phyloP scores from a whole-genome alignment of 176 grass and related monocot genomes.

The Typha latifolia region DNA sequence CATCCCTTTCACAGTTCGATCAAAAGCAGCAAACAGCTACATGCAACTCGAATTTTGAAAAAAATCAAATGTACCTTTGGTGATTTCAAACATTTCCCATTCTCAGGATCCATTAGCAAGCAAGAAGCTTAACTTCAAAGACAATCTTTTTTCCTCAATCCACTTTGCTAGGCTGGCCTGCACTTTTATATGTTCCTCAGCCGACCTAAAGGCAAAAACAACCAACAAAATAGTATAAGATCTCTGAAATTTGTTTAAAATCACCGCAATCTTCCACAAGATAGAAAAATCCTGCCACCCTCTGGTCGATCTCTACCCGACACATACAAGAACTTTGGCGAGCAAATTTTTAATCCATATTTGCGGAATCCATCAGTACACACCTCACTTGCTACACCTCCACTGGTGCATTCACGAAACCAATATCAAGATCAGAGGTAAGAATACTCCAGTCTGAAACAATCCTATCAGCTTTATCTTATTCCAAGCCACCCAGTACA shows the following conservation, averaged over 20 bases:
- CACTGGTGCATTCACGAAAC: too few relatives aligned
- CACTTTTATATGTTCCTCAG: background rate
- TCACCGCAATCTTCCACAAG: background rate
- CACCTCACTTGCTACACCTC: too few relatives aligned
- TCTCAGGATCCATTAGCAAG: slow-evolving; percentile 66
- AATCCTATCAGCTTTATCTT: too few relatives aligned
- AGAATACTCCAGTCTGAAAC: too few relatives aligned
- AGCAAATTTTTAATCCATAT: too few relatives aligned
- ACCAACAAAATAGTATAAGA: background rate
- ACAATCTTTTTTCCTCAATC: background rate
- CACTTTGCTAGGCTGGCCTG: background rate
- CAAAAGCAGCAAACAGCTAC: too few relatives aligned
- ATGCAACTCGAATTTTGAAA: background rate
- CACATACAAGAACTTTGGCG: too few relatives aligned
- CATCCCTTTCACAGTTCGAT: too few relatives aligned
- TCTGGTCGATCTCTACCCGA: too few relatives aligned
- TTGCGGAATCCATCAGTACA: too few relatives aligned
- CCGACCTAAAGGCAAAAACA: background rate
- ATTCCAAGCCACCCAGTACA: too few relatives aligned
- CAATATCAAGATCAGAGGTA: too few relatives aligned
- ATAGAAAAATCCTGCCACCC: background rate
- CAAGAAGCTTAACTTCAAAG: slow-evolving; percentile 8
- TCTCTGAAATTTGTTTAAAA: background rate
- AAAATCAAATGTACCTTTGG: slow-evolving; percentile 29
- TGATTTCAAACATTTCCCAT: slow-evolving; percentile 33